Base-by-base conservation (phyloP, 331 rosid genomes). In the Prunus yedoensis region DNA sequence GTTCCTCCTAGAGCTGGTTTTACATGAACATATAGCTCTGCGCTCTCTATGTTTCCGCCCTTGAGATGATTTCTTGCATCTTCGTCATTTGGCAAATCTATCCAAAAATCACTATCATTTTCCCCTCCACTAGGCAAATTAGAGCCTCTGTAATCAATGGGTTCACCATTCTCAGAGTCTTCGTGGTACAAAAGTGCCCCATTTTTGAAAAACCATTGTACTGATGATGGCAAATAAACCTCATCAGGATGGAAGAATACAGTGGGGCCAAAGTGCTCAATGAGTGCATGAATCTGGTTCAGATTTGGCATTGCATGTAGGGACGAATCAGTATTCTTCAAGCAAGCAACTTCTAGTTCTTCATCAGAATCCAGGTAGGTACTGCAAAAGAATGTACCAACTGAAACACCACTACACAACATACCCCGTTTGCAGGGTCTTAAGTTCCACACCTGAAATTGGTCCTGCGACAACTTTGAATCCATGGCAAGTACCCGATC, bases 1-100 rank as follows among this genome's bases (percentile, higher is more conserved):
- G 96, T 85, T 82, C 97, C 99, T 74, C 97, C 99, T 18, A 88
- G 9, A 47, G 96, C 96, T 45, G 96, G 96, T 77, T 94, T 94
- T 25, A 86, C 96, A 82, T 94, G 99, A 84, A 92, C 92, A 83
- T 94, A 94, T 56, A 94, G 96, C 76, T 85, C 84, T 4, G 97
- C 91, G 54, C 91, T 94, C 81, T 90, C 92, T 32, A 90, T 41
- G 83, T 89, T 78, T 57, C 97, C 99, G 6, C 73, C 83, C 83
- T 88, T 94, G 50, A 94, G 85, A 82, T 77, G 3, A 68, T 66
- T 65, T 66, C 82, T 78, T 0, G 58, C 91, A 41, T 90, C 84
- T 10, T 86, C 79, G n/a, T 88, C 85, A 10, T 15, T 74, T 3
- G 97, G 99, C 74, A 92, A 85, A 86, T 92, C 97, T 51, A 94